Evolutionary conservation across 2,329 filamentous ascomycete species (phyloP), one percentile per base, ranked within the genome.

Genomic region (Xylaria sp.): DNA sequence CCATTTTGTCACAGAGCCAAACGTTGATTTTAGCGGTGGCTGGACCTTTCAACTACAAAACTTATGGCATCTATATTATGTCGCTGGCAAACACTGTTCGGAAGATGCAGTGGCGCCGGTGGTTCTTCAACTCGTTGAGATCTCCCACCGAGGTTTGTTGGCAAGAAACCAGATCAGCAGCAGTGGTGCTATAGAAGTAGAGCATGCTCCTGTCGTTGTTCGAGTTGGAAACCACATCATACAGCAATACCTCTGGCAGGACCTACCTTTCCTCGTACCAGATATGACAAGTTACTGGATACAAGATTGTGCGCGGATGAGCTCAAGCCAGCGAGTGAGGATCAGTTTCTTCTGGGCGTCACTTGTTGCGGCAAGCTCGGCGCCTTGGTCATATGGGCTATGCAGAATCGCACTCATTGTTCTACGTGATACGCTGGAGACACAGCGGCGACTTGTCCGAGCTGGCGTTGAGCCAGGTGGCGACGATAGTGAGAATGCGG

Each of bases 41-140:
- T 72, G 71, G 71, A 63, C 61, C 2, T 66, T 69, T 47, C 71
- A 72, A 50, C 67, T 72, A 11, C 69, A 70, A 44, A 70, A 72
- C 59, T 55, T 72, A 36, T 72, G 71, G 71, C 71, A 72, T 36
- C 60, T 72, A 17, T 72, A 71, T 39, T 72, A 71, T 38, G 71
- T 72, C 27, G 51, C 69, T 17, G 69, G 67, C 2, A 68, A 69
- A 25, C n/a, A 70, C 54, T 71, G 69, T 31, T 42, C 44, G 22
- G 67, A 71, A 47, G 56, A 63, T 5, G 20, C 44, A 9, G 55
- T 72, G 47, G 65, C 71, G 5, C 65, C 71, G 13, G 45, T 71
- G 11, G 55, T 72, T 4, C 65, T 72, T 27, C 71, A 69, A 27
- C 50, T 72, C 13, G 44, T 72, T 42, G 71, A 72, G 57, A 72